A percentile compares a stretch with the other conserved stretches of the same genome.
Evolutionary conservation across 192 early-diverging fungal genomes (phyloP).

Genomic region (Dissophora ornata): DNA sequence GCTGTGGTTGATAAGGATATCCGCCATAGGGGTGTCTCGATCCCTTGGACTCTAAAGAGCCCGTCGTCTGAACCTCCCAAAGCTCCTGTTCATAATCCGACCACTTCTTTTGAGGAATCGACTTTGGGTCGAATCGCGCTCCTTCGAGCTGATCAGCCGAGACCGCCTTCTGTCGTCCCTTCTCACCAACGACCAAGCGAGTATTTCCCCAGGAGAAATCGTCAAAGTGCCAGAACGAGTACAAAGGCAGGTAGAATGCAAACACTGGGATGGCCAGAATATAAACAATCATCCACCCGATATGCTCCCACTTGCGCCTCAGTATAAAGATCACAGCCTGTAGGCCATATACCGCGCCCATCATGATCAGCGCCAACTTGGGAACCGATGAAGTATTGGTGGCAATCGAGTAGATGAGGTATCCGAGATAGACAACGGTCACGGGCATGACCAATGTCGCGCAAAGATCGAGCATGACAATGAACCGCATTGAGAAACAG

Average conservation of each 20-base stretch:
- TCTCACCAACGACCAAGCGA: constrained; percentile 89
- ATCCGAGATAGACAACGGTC: constrained; percentile 87
- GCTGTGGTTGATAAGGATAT: no score
- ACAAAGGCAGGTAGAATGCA: constrained; percentile 83
- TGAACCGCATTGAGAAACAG: constrained; percentile 97
- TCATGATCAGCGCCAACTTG: constrained; percentile 84
- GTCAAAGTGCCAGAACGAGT: constrained; percentile 99
- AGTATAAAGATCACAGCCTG: constrained; percentile 77
- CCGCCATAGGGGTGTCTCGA: constrained; percentile 59
- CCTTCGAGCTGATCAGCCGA: constrained; percentile 69
- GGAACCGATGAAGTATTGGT: constrained; percentile 72
- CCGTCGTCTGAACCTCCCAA: constrained; percentile 69
- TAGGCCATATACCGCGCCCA: constrained; percentile 87
- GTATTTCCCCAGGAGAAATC: constrained; percentile 99
- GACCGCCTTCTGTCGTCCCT: constrained; percentile 74
- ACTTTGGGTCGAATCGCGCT: constrained; percentile 75
- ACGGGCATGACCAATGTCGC: constrained; percentile 95
- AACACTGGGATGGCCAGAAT: constrained; percentile 92
- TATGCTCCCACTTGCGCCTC: constrained; percentile 90
- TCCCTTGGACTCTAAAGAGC: constrained; percentile 62
- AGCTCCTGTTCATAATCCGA: constrained; percentile 83
- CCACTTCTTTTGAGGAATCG: constrained; percentile 84
- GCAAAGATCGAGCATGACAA: constrained; percentile 94
- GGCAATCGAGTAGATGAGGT: constrained; percentile 78
- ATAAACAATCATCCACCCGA: constrained; percentile 98